A percentile compares a stretch with the other conserved stretches of the same genome.
These are phyloP conservation scores for Hypoxylon crocopeplum DNA, from an alignment of 495 filamentous ascomycete species.

Conservation along the genomic window DNA sequence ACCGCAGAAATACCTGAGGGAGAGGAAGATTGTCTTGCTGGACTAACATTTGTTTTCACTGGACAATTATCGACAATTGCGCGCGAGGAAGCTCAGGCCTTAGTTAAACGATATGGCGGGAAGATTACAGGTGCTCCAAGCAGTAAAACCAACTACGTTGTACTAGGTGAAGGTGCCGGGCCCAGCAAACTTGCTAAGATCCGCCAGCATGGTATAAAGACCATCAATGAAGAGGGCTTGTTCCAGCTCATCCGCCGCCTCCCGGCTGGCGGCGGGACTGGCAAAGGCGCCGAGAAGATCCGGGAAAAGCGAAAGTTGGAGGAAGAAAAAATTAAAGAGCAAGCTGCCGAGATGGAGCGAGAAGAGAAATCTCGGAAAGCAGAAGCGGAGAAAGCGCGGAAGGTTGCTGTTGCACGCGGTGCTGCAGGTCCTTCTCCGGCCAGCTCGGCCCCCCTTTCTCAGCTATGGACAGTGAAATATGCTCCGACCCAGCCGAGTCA, in stretches of 20 bases:
- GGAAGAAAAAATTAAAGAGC: conserved; percentile 74
- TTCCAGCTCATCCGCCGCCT: conserved; percentile 85
- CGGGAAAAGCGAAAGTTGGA: conserved; percentile 84
- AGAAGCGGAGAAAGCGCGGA: conserved; percentile 56
- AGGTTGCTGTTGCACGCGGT: conserved; percentile 53
- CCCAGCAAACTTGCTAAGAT: conserved; percentile 95
- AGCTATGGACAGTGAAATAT: conserved; percentile 96
- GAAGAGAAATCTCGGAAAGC: conserved; percentile 63
- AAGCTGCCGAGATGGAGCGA: conserved; percentile 82
- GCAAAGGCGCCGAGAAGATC: conserved; percentile 83
- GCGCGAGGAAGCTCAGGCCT: conserved; percentile 82
- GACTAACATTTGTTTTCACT: conserved; percentile 97
- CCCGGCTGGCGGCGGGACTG: conserved; percentile 83
- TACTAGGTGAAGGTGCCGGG: conserved; percentile 88
- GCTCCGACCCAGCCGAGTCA: conserved; percentile 82
- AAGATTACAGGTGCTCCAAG: conserved; percentile 87
- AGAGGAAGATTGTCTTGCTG: conserved; percentile 87
- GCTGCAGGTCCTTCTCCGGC: conserved; percentile 41
- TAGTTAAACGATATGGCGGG: conserved; percentile 93
- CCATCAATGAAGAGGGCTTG: conserved; percentile 91
- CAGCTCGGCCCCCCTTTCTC: conserved; percentile 59
- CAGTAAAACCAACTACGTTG: conserved; percentile 90
- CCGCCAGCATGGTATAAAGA: conserved; percentile 74
- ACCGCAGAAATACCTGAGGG: conserved; percentile 75
- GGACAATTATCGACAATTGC: conserved; percentile 79